These are phyloP conservation scores for Talaromyces rugulosus DNA, from an alignment of 2,329 filamentous ascomycete species.

Conservation along the genomic window DNA sequence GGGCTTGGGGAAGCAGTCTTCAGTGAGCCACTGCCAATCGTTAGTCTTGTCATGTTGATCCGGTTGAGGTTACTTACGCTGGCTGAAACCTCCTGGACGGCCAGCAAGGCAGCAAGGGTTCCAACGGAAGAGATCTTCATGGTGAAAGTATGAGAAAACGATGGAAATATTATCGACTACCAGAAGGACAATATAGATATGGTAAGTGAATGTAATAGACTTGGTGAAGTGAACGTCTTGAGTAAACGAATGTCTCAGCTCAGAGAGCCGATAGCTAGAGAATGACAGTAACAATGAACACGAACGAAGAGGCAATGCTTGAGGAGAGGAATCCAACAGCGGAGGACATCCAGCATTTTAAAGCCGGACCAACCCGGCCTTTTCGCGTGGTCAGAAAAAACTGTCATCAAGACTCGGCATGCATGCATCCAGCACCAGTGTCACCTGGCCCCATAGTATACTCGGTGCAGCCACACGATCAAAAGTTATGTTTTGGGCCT, in stretches of 20 bases:
- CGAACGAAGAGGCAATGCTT: not conserved
- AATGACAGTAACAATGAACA: constrained; percentile 17
- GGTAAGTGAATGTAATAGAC: not conserved
- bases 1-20: constrained; percentile 61
- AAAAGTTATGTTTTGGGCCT: not conserved
- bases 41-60: not conserved
- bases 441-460: not conserved
- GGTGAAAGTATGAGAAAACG: constrained; percentile 5
- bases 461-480: not conserved
- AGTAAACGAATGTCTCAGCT: constrained; percentile 17
- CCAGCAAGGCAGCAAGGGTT: constrained; percentile 17
- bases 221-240: constrained; percentile 5
- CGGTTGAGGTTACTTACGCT: constrained; percentile 13
- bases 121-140: constrained; percentile 20
- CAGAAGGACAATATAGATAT: constrained; percentile 12
- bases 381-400: not conserved
- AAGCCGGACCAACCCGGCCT: not conserved
- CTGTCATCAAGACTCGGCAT: not conserved
- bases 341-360: not conserved
- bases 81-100: constrained; percentile 22
- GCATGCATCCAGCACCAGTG: not conserved
- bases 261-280: constrained; percentile 7
- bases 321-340: not conserved
- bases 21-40: constrained; percentile 46
- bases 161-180: constrained; percentile 12